A percentile compares a stretch with the other conserved stretches of the same genome.
Evolutionary conservation across 1,284 basidiomycete genomes (phyloP).

Genomic region (Trichosporon asahii): DNA sequence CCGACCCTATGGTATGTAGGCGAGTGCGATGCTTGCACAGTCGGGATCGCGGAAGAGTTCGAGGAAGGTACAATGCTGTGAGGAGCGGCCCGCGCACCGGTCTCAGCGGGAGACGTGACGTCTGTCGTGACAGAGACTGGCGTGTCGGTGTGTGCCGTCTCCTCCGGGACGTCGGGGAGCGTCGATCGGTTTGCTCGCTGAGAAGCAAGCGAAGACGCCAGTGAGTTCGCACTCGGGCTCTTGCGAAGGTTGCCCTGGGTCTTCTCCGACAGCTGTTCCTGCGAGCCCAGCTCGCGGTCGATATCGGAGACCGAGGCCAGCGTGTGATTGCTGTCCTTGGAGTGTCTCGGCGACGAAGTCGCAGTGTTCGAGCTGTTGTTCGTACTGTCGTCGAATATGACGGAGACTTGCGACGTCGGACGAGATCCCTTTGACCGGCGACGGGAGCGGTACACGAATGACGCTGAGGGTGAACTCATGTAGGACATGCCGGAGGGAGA

Average conservation of each 20-base stretch:
- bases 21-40: neutral
- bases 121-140: neutral
- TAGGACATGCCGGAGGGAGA: neutral
- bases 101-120: neutral
- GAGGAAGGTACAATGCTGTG: neutral
- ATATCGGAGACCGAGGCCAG: neutral
- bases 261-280: neutral
- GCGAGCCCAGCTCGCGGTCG: neutral
- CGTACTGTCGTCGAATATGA: neutral
- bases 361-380: neutral
- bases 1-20: neutral
- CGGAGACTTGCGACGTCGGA: neutral
- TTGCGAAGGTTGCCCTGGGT: neutral
- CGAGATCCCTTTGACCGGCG: neutral
- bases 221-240: neutral
- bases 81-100: neutral
- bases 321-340: constrained; percentile 7
- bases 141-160: neutral
- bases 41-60: neutral
- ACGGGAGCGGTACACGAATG: neutral
- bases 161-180: constrained; percentile 1
- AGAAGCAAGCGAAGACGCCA: neutral
- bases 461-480: neutral
- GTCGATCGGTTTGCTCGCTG: constrained; percentile 2
- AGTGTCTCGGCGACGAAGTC: neutral